phyloP scores from a whole-genome alignment of 1,284 basidiomycete genomes.

The Butyriboletus appendiculatus region DNA sequence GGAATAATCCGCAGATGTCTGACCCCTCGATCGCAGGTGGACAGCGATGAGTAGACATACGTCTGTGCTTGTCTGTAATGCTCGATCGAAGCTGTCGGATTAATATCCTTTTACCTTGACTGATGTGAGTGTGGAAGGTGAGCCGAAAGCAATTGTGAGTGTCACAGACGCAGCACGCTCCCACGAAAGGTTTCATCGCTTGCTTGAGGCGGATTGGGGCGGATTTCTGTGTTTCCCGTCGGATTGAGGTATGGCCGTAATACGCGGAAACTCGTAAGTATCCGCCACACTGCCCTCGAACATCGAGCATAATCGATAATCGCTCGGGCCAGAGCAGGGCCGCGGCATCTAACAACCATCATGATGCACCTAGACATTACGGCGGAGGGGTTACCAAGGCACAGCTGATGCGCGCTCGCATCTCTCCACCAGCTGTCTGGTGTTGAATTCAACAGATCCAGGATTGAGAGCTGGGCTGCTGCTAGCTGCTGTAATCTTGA shows the following conservation, averaged over 20 bases:
- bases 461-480: neutral
- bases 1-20: neutral
- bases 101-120: neutral
- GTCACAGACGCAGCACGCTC: neutral
- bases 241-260: neutral
- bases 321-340: neutral
- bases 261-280: neutral
- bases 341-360: neutral
- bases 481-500: neutral
- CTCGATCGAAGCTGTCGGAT: neutral
- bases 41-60: constrained; percentile 32
- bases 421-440: neutral
- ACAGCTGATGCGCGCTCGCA: neutral
- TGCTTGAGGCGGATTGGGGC: neutral
- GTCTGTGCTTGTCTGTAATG: neutral
- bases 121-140: neutral
- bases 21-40: constrained; percentile 19
- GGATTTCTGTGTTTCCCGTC: neutral
- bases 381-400: neutral
- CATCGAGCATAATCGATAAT: neutral
- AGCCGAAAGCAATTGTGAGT: neutral
- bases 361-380: neutral
- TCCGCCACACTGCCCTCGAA: neutral
- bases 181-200: neutral
- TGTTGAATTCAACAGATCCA: neutral